Percentiles rank a stretch among this genome's conserved stretches.
Conservation (phyloP, 108 stramenopile genomes). For the Pseudonitzschia multiseries region DNA sequence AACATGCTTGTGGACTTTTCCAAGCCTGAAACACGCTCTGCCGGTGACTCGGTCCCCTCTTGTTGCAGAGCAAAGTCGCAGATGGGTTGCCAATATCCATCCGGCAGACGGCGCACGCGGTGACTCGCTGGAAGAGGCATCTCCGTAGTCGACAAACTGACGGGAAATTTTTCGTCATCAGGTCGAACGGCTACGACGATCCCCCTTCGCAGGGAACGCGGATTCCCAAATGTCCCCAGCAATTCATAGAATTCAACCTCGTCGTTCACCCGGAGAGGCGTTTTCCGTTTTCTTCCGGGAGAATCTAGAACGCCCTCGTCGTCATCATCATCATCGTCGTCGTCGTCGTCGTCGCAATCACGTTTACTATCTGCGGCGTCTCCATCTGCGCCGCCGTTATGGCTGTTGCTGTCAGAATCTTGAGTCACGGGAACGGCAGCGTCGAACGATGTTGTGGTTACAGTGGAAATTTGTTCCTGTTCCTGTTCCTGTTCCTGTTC, state of each 20-base stretch:
- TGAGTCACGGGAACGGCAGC: background rate
- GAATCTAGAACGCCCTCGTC: background rate
- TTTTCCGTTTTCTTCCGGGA: background rate
- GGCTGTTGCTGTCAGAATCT: conserved; percentile 5
- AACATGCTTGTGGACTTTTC: background rate
- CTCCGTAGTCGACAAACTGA: background rate
- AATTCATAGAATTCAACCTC: conserved; percentile 9
- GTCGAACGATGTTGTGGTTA: background rate
- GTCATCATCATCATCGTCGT: background rate
- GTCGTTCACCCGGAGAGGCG: conserved; percentile 5
- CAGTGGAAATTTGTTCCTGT: background rate
- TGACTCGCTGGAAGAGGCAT: background rate
- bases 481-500: conserved; percentile 4
- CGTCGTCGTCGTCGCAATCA: background rate
- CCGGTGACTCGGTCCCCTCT: background rate
- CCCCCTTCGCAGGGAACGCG: background rate
- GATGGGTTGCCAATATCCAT: conserved; percentile 8
- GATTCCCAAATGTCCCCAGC: conserved; percentile 3
- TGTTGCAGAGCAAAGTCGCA: background rate
- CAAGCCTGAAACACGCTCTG: background rate
- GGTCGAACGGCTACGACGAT: conserved; percentile 9
- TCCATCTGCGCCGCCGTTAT: background rate
- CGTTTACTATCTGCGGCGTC: background rate
- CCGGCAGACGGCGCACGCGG: background rate
- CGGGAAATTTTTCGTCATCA: background rate